phyloP scores from a whole-genome alignment of 805 yeast species.

The Starmerella apicola region DNA sequence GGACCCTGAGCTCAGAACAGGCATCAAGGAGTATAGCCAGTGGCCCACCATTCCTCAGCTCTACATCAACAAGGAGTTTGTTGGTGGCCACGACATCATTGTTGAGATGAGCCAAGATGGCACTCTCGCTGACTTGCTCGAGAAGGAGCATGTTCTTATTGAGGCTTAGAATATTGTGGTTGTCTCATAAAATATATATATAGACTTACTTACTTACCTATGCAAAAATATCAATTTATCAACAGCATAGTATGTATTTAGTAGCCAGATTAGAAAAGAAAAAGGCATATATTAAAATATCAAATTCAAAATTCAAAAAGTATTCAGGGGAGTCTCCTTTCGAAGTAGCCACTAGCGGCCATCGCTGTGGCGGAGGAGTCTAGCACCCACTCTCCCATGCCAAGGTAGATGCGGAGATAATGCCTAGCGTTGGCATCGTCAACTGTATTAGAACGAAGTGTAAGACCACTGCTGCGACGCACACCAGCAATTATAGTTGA shows the following conservation, averaged over 20 bases:
- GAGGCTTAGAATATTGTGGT: constrained; percentile 31
- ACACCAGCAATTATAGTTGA: constrained; percentile 80
- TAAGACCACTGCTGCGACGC: constrained; percentile 68
- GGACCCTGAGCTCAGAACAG: constrained; percentile 86
- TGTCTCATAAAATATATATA: neutral
- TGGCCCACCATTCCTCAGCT: constrained; percentile 99
- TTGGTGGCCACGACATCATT: constrained; percentile 95
- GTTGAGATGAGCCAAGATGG: constrained; percentile 78
- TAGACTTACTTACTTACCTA: neutral
- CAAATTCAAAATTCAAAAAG: no score
- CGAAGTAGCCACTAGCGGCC: constrained; percentile 63
- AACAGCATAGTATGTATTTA: neutral
- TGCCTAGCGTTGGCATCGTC: constrained; percentile 36
- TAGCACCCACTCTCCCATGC: constrained; percentile 71
- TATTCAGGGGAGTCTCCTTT: constrained; percentile 22
- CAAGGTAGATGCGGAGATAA: constrained; percentile 51
- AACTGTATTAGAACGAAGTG: constrained; percentile 38
- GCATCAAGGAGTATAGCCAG: constrained; percentile 85
- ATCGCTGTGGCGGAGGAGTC: constrained; percentile 61
- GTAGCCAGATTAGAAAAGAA: neutral
- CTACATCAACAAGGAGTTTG: constrained; percentile 74
- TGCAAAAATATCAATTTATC: neutral
- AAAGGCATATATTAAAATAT: neutral
- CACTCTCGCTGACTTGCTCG: constrained; percentile 77
- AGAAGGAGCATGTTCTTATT: constrained; percentile 61